Evolutionary conservation across 2,329 filamentous ascomycete species (phyloP), one percentile per base, ranked within the genome.

Genomic region (Fulvia fulva): DNA sequence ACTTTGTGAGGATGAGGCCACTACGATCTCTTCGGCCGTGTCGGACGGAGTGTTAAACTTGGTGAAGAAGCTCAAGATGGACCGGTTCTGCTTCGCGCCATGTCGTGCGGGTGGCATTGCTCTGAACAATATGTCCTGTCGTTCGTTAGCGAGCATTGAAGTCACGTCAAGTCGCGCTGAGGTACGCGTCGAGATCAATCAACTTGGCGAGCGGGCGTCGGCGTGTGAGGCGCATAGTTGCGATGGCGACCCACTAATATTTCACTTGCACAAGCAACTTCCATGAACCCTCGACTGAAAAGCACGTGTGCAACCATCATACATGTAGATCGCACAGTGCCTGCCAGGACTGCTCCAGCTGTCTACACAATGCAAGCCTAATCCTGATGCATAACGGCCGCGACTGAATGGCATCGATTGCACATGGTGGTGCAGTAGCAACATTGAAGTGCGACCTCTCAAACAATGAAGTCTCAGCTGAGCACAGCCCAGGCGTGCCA

Each of bases 51-150:
- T n/a, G n/a, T n/a, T n/a, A n/a, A n/a, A n/a, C n/a, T n/a, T 67
- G 80, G 81, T 65, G 72, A 82, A 82, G 65, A 82, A 82, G 41
- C 72, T 75, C 68, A 81, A 72, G 57, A 82, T 82, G 60, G 77
- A 81, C 47, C 75, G 74, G 62, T 81, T 82, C 11, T 72, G 68
- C 51, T 76, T 74, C 14, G 64, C 67, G 56, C 74, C 75, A 12
- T 68, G 59, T 62, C 75, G 78, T 25, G 30, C 19, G 14, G 53
- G 43, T 2, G 53, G 41, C 53, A 55, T 55, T 19, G 21, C n/a
- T 21, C 8, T 26, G 19, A 49, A 46, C 43, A 41, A 49, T 47
- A 41, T 5, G n/a, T 37, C 28, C n/a, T n/a, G 21, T 12, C 21
- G 30, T n/a, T 30, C 8, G 11, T 16, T 22, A 3, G n/a, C 34